Evolutionary conservation across 257 asterid genomes (phyloP).

Genomic region (Rhazya stricta): DNA sequence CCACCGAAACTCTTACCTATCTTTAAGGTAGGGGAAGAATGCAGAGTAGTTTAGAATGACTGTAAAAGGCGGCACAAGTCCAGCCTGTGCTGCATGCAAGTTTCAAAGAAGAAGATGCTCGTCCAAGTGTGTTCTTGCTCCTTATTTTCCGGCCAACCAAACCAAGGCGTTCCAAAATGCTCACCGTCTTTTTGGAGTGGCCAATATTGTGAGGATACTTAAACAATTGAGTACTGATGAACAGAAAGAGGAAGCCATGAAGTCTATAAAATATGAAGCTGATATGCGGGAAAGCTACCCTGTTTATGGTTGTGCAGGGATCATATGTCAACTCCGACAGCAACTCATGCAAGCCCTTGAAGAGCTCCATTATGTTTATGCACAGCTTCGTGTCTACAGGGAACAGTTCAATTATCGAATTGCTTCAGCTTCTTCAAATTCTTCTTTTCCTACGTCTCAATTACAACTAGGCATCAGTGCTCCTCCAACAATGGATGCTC

Average conservation of each 20-base stretch:
- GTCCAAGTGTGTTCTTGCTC: constrained; percentile 50
- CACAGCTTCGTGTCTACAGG: constrained; percentile 24
- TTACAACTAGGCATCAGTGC: constrained; percentile 4
- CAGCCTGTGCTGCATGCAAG: constrained; percentile 81
- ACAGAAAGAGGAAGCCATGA: constrained; percentile 58
- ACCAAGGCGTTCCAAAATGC: constrained; percentile 49
- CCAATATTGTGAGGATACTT: constrained; percentile 40
- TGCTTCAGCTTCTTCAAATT: neutral
- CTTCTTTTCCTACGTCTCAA: neutral
- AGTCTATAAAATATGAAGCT: constrained; percentile 58
- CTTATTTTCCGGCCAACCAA: constrained; percentile 57
- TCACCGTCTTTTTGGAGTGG: constrained; percentile 61
- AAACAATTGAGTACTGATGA: constrained; percentile 14
- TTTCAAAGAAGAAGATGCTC: constrained; percentile 57
- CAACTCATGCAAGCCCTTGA: constrained; percentile 21
- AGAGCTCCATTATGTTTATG: constrained; percentile 27
- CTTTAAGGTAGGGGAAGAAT: neutral
- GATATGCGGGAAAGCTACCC: constrained; percentile 51
- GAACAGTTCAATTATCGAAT: constrained; percentile 17
- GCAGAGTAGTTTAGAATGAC: constrained; percentile 23
- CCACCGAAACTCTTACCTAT: neutral
- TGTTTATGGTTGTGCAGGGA: constrained; percentile 39
- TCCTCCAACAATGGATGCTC: neutral
- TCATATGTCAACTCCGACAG: constrained; percentile 30
- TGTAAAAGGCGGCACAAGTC: constrained; percentile 42